These are phyloP conservation scores for Trichoderma harzianum DNA, from an alignment of 2,329 filamentous ascomycete genomes.

Conservation along the genomic window DNA sequence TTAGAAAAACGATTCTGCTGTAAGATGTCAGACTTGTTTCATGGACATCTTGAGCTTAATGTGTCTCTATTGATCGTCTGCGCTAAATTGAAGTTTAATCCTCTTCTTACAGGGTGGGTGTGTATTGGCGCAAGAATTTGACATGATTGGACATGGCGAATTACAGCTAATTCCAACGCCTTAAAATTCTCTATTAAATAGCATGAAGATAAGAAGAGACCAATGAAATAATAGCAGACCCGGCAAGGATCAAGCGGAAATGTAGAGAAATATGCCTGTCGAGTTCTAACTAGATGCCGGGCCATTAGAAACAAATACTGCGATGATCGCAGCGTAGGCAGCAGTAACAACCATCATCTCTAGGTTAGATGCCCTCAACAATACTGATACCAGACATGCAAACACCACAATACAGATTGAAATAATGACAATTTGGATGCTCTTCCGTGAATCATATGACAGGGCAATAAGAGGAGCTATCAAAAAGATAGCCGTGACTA, in stretches of 20 bases:
- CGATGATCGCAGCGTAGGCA: background rate
- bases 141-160: background rate
- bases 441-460: background rate
- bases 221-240: no score
- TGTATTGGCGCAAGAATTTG: background rate
- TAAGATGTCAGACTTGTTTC: background rate
- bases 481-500: background rate
- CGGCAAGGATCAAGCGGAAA: no score
- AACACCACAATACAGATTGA: background rate
- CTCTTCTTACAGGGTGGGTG: background rate
- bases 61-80: background rate
- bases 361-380: background rate
- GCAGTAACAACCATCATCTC: background rate
- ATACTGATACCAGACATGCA: background rate
- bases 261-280: accelerated
- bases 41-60: background rate
- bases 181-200: no score
- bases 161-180: no score
- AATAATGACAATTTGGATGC: background rate
- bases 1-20: background rate
- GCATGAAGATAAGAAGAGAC: no score
- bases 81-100: background rate
- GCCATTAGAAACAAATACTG: background rate
- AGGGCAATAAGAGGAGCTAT: background rate
- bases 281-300: background rate